phyloP scores from a whole-genome alignment of 176 grass and related monocot genomes.

The Stipa capillata region DNA sequence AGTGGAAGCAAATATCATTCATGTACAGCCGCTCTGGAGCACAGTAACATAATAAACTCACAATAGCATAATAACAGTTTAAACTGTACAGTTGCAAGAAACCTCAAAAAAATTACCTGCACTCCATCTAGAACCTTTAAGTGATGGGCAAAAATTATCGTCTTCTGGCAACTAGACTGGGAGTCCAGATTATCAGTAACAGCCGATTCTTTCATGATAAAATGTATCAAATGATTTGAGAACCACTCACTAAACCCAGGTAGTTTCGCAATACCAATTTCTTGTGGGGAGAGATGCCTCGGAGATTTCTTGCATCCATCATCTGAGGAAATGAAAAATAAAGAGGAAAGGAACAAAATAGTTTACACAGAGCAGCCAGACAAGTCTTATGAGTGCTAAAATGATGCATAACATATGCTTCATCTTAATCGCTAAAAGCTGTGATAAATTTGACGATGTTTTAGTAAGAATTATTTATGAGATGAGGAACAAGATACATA shows the following conservation, averaged over 20 bases:
- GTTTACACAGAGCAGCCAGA: background rate
- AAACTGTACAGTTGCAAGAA: background rate
- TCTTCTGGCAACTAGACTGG: conserved; percentile 65
- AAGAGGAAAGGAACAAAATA: background rate
- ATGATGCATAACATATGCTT: background rate
- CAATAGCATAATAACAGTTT: background rate
- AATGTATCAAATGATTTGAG: conserved; percentile 77
- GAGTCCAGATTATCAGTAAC: conserved; percentile 36
- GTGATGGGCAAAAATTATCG: conserved; percentile 93
- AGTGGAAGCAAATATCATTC: background rate
- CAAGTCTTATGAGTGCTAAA: background rate
- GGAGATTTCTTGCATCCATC: conserved; percentile 54
- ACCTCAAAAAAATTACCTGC: conserved; percentile 44
- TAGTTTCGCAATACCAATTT: conserved; percentile 91
- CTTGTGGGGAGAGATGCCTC: conserved; percentile 57
- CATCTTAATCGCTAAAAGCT: background rate
- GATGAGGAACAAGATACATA: conserved; percentile 9
- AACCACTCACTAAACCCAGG: conserved; percentile 91
- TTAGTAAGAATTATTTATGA: conserved; percentile 3
- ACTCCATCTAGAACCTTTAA: conserved; percentile 97
- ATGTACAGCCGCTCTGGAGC: background rate
- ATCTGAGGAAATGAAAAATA: conserved; percentile 31
- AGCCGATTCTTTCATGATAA: conserved; percentile 29
- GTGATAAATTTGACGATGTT: background rate
- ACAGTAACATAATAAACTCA: background rate